Evolutionary conservation across 2,329 filamentous ascomycete species (phyloP).

Genomic region (Fusarium compactum): DNA sequence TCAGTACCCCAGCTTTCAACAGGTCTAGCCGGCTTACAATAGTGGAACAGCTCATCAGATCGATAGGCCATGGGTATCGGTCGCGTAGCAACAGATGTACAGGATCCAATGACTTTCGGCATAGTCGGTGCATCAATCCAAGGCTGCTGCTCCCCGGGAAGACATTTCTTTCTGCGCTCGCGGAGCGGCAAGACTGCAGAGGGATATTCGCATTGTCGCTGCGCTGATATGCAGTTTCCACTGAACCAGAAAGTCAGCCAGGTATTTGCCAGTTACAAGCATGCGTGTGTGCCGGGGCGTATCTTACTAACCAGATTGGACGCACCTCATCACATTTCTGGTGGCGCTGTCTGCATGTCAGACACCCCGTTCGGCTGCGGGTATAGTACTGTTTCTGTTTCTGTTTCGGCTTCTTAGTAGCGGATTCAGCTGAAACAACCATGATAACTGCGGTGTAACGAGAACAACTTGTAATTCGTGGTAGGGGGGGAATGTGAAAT

Average conservation of each 20-base stretch:
- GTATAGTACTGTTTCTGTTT: slow-evolving; percentile 27
- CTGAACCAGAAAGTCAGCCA: slow-evolving; percentile 4
- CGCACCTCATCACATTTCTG: slow-evolving; percentile 37
- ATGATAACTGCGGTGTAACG: background rate
- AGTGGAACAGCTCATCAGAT: slow-evolving; percentile 40
- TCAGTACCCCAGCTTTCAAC: background rate
- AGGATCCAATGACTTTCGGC: slow-evolving; percentile 11
- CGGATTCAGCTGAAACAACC: background rate
- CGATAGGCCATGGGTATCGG: slow-evolving; percentile 38
- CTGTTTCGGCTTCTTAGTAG: background rate
- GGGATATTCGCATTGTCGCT: slow-evolving; percentile 30
- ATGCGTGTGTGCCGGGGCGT: background rate
- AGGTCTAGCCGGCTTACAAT: slow-evolving; percentile 23
- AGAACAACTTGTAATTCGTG: background rate
- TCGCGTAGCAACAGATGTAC: background rate
- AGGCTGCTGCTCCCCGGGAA: slow-evolving; percentile 40
- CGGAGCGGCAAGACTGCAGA: slow-evolving; percentile 26
- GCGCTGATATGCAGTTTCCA: slow-evolving; percentile 16
- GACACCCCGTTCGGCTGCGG: slow-evolving; percentile 41
- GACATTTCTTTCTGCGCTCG: slow-evolving; percentile 29
- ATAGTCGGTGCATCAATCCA: slow-evolving; percentile 18
- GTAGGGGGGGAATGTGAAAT: background rate
- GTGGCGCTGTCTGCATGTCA: slow-evolving; percentile 40
- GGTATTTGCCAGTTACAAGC: too few species aligned
- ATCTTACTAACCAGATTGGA: slow-evolving; percentile 33